phyloP scores from a whole-genome alignment of 83 land plant species.

The Picea abies region DNA sequence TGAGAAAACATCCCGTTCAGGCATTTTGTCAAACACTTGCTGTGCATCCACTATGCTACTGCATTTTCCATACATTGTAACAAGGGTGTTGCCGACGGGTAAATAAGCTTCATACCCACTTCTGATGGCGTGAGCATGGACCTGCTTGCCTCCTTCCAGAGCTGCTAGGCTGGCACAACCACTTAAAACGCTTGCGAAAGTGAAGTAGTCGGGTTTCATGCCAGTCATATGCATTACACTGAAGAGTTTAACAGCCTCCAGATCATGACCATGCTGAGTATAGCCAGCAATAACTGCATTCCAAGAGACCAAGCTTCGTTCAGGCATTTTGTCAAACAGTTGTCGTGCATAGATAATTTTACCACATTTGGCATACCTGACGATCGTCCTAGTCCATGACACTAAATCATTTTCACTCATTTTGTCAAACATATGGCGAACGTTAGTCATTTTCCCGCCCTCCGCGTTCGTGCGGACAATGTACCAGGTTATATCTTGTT shows the following conservation, averaged over 20 bases:
- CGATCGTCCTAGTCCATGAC: no score
- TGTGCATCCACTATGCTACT: conserved; percentile 24
- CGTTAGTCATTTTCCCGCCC: no score
- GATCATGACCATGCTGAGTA: neutral
- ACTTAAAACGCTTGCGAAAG: conserved; percentile 1
- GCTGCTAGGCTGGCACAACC: conserved; percentile 43
- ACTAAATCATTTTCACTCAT: no score
- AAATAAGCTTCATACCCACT: conserved; percentile 45
- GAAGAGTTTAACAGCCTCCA: conserved; percentile 43
- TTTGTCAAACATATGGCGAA: no score
- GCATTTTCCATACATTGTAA: conserved; percentile 45
- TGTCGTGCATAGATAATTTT: conserved; percentile 3
- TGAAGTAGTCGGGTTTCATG: conserved; percentile 32
- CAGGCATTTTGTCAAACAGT: conserved; percentile 25
- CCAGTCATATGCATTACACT: conserved; percentile 33
- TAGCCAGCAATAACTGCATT: conserved; percentile 19
- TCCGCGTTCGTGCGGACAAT: no score
- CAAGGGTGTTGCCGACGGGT: conserved; percentile 58
- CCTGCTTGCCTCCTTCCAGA: conserved; percentile 31
- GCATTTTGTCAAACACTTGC: conserved; percentile 45
- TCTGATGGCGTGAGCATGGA: conserved; percentile 51
- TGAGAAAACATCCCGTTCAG: conserved; percentile 45
- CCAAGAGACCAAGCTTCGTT: conserved; percentile 6
- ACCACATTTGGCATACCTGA: conserved; percentile 12
- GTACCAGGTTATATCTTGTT: no score